Base-by-base conservation (phyloP, 805 yeast genomes). In the Lipomyces yamanashiensis region DNA sequence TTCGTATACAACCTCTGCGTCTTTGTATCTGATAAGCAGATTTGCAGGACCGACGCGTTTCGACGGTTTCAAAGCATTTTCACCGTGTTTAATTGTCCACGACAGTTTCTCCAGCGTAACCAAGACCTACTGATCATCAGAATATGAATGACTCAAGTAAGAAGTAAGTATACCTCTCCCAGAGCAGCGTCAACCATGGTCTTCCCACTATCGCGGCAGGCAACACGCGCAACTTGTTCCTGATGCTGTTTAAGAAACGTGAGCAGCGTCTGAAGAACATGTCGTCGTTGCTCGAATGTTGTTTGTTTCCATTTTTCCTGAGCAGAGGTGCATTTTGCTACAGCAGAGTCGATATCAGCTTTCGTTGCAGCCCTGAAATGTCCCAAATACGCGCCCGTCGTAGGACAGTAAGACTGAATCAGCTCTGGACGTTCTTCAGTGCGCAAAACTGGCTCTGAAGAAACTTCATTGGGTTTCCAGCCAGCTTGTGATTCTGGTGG, bases 171-270 rank as follows among this genome's bases (percentile, higher is more conserved):
- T 37, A 67, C 67, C 58, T 70, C 72, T 21, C 72, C 72, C 92
- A 90, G 88, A 53, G 95, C 87, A 2, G 98, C 98, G 78, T 95
- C 98, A 48, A 95, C 79, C 87, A 89, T 87, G 1, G 98, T 92
- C 74, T 95, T 95, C 37, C 99, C 99, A 19, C 96, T 88, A 73
- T 95, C 99, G 69, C 99, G 82, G 74, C 98, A 95, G 0, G 98
- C 98, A 8, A 95, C 88, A 53, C 96, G 81, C 2, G 97, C 96
- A 54, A 95, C 84, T 56, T 86, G 85, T 61, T 88, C 92, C 75
- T 95, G 99, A 75, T 95, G 87, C 54, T 86, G 87, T 58, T 89
- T 75, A 59, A 95, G 84, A 74, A 82, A 92, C 62, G 87, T 83
- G 67, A 84, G 82, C 59, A 95, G 80, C 0, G 97, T 87, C 50